A percentile compares a stretch with the other conserved stretches of the same genome.
phyloP scores from a whole-genome alignment of 1,284 basidiomycete species.

The Gymnopus androsaceus region DNA sequence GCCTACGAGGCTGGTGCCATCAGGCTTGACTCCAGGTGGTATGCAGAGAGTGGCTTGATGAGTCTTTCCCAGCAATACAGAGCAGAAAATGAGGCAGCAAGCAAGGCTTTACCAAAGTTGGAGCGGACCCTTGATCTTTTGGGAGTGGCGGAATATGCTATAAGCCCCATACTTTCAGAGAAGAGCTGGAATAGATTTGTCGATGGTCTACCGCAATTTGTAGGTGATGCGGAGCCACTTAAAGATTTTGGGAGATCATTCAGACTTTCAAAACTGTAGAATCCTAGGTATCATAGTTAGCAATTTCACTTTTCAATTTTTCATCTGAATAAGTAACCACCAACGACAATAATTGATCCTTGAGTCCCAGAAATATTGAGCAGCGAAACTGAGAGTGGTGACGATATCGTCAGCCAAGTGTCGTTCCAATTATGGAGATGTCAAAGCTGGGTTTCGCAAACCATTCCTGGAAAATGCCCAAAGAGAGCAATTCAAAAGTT shows the following conservation, averaged over 20 bases:
- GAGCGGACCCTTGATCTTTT: slow-evolving; percentile 11
- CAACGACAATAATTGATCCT: too few relatives aligned
- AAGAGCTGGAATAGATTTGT: slow-evolving; percentile 17
- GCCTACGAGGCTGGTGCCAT: slow-evolving; percentile 30
- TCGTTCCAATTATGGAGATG: too few relatives aligned
- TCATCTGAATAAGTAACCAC: too few relatives aligned
- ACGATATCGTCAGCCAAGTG: too few relatives aligned
- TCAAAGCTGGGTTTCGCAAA: too few relatives aligned
- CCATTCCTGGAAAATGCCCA: too few relatives aligned
- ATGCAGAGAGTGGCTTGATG: slow-evolving; percentile 17
- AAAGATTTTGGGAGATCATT: background rate
- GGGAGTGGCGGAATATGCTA: slow-evolving; percentile 13
- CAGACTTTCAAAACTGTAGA: too few relatives aligned
- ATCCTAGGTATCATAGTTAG: too few relatives aligned
- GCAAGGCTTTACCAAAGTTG: slow-evolving; percentile 11
- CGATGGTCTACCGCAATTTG: slow-evolving; percentile 6
- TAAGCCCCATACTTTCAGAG: slow-evolving; percentile 15
- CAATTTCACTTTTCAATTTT: too few relatives aligned
- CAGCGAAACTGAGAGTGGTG: too few relatives aligned
- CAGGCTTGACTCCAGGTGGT: slow-evolving; percentile 22
- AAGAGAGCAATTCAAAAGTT: too few relatives aligned
- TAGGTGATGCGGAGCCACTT: background rate
- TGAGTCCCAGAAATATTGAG: too few relatives aligned
- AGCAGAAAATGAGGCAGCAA: slow-evolving; percentile 12
- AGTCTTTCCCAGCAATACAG: background rate